Evolutionary conservation across 495 filamentous ascomycete genomes (phyloP).

Genomic region (Achaetomiella virescens): DNA sequence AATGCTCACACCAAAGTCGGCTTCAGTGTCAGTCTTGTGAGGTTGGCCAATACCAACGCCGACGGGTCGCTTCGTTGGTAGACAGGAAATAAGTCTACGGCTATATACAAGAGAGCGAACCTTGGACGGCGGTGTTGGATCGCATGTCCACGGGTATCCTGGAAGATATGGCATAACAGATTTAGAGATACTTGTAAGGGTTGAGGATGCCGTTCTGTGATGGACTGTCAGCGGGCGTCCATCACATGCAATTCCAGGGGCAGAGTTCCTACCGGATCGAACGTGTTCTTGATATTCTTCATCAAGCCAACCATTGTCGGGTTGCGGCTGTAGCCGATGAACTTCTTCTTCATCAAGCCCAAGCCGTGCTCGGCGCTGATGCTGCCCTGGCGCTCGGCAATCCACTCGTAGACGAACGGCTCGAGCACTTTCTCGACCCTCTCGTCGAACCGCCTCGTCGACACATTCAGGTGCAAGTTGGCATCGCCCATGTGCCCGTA

Average conservation of each 20-base stretch:
- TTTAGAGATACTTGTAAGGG: slow-evolving; percentile 72
- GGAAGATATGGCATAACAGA: background rate
- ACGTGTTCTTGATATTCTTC: slow-evolving; percentile 86
- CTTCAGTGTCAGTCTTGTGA: too few species aligned
- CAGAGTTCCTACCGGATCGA: slow-evolving; percentile 71
- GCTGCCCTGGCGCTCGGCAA: slow-evolving; percentile 74
- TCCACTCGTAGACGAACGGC: slow-evolving; percentile 97
- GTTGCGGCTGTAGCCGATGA: slow-evolving; percentile 85
- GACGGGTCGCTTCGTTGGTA: too few species aligned
- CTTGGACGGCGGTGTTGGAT: background rate
- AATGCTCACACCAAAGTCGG: too few species aligned
- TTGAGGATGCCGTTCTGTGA: slow-evolving; percentile 78
- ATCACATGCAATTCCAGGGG: background rate
- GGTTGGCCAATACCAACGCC: too few species aligned
- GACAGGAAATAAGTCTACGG: background rate
- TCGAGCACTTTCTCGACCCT: slow-evolving; percentile 84
- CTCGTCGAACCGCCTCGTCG: slow-evolving; percentile 75
- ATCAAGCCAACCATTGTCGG: slow-evolving; percentile 81
- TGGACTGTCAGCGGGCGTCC: slow-evolving; percentile 4
- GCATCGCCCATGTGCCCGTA: slow-evolving; percentile 98
- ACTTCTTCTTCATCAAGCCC: slow-evolving; percentile 89
- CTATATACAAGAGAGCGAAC: too few species aligned
- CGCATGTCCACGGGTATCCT: background rate
- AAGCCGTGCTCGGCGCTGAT: slow-evolving; percentile 96
- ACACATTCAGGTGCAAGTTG: slow-evolving; percentile 88